Conservation (phyloP, 371 early-diverging fungal species). For the Sanchytrium tribonematis region DNA sequence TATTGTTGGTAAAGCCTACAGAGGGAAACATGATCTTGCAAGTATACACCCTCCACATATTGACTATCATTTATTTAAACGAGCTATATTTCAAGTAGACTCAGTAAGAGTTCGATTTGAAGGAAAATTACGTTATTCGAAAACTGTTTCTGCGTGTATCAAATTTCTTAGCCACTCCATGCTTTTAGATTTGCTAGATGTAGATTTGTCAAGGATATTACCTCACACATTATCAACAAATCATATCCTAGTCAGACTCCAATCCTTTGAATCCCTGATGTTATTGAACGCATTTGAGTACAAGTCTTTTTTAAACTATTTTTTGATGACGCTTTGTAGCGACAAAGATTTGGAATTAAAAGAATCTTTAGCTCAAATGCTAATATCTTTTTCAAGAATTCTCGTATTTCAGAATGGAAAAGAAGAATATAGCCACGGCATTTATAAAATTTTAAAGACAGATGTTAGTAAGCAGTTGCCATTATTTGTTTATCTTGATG, state of each 20-base stretch:
- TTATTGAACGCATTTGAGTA: background rate
- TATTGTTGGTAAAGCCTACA: background rate
- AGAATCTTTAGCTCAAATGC: background rate
- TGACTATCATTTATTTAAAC: background rate
- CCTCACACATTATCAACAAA: background rate
- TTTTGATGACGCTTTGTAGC: background rate
- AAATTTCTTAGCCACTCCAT: background rate
- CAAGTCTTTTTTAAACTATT: background rate
- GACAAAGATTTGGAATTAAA: background rate
- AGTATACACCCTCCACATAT: background rate
- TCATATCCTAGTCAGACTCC: background rate
- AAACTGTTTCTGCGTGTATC: background rate
- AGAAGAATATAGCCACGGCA: no score
- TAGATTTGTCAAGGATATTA: background rate
- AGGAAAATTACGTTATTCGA: background rate
- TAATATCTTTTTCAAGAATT: no score
- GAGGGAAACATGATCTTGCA: background rate
- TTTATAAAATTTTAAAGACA: no score
- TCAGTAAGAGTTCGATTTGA: background rate
- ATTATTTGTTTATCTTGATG: no score
- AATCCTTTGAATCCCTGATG: background rate
- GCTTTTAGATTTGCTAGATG: background rate
- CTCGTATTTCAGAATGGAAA: no score
- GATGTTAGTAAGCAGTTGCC: no score
- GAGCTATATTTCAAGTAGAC: background rate